Percentiles rank a stretch among this genome's conserved stretches.
Evolutionary conservation across 306 rosid genomes (phyloP).

Genomic region (Cucurbita maxima): DNA sequence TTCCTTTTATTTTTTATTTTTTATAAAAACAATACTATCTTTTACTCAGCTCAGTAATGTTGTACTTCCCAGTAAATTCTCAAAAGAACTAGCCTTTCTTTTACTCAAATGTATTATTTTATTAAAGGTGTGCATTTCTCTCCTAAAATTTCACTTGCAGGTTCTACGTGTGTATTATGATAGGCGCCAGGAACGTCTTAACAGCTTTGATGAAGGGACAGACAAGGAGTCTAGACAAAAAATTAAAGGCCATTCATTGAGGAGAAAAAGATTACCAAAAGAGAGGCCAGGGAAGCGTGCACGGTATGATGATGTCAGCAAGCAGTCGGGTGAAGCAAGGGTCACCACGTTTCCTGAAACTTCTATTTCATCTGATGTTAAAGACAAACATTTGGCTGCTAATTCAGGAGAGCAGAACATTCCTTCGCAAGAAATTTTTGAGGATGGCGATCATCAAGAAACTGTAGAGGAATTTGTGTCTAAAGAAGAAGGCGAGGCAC

Average conservation of each 20-base stretch:
- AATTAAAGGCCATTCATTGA: constrained; percentile 22
- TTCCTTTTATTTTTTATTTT: no score
- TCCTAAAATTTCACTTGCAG: constrained; percentile 19
- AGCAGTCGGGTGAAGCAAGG: constrained; percentile 16
- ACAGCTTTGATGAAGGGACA: constrained; percentile 28
- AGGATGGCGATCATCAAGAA: constrained; percentile 26
- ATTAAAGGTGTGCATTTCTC: background rate
- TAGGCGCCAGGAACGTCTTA: constrained; percentile 36
- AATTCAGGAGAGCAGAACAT: constrained; percentile 20
- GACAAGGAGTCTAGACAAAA: constrained; percentile 15
- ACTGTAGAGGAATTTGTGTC: constrained; percentile 19
- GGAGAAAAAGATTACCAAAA: constrained; percentile 19
- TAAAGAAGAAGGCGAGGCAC: constrained; percentile 23
- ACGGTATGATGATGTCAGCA: constrained; percentile 27
- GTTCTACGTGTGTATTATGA: constrained; percentile 60
- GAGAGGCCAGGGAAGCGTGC: constrained; percentile 32
- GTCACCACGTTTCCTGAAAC: constrained; percentile 12
- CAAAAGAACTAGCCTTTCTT: background rate
- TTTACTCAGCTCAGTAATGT: background rate
- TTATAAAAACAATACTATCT: background rate
- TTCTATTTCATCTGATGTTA: constrained; percentile 19
- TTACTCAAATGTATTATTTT: background rate
- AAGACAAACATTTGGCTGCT: constrained; percentile 16
- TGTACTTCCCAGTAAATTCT: background rate
- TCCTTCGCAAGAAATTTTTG: constrained; percentile 24